These are phyloP conservation scores for Lathyrus tuberosus DNA, from an alignment of 306 rosid species.

Conservation along the genomic window DNA sequence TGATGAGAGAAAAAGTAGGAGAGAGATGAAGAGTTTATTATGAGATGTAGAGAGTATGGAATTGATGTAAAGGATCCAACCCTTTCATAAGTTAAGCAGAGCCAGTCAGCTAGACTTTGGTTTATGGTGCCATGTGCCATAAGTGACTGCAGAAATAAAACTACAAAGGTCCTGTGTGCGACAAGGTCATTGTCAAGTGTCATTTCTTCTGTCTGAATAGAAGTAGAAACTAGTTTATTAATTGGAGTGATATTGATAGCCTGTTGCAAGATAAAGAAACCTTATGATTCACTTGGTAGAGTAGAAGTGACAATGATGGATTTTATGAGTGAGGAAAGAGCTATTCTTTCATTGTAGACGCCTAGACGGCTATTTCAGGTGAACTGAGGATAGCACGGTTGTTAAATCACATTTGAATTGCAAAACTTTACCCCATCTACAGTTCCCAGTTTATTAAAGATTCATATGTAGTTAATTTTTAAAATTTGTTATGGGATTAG, in stretches of 20 bases:
- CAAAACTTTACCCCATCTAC: not conserved
- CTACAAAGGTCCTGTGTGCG: not conserved
- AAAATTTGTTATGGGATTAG: slow-evolving; percentile 8
- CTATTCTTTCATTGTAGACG: slow-evolving; percentile 18
- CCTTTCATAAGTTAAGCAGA: not conserved
- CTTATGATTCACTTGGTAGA: slow-evolving; percentile 15
- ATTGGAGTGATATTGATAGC: slow-evolving; percentile 2
- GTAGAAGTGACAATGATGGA: slow-evolving; percentile 10
- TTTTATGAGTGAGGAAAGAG: slow-evolving; percentile 11
- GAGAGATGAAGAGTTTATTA: not conserved
- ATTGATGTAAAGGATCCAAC: not conserved
- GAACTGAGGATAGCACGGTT: slow-evolving; percentile 15
- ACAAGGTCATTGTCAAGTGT: slow-evolving; percentile 25
- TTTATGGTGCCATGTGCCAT: not conserved
- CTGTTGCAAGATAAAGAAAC: slow-evolving; percentile 24
- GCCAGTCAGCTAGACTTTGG: slow-evolving; percentile 24
- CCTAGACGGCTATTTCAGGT: slow-evolving; percentile 1
- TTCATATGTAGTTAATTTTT: not conserved
- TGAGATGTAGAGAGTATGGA: not conserved
- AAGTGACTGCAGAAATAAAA: not conserved
- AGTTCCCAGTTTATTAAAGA: not conserved
- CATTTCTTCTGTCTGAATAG: slow-evolving; percentile 5
- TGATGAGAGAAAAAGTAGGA: not conserved
- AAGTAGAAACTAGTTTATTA: slow-evolving; percentile 19
- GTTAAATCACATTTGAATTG: slow-evolving; percentile 1